Base-by-base conservation (phyloP, 2,329 filamentous ascomycete genomes). In the Dactylella cylindrospora region DNA sequence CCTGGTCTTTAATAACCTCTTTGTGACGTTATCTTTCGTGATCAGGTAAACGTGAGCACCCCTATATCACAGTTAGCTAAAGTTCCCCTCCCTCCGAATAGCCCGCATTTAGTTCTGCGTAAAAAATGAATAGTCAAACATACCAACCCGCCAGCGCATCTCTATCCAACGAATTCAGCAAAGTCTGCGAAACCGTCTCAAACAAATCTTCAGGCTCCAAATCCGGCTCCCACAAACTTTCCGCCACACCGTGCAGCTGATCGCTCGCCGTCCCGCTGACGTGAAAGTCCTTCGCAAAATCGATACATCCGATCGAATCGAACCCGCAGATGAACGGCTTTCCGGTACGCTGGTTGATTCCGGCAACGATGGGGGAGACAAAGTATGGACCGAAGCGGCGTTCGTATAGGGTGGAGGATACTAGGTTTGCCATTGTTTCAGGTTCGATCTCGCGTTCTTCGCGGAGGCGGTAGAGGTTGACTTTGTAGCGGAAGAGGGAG, bases 1-100 rank as follows among this genome's bases (percentile, higher is more conserved):
- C 79, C 90, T 84, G 73, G 90, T 90, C 84, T 97, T 97, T 75
- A 98, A 79, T 84, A 98, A 83, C 74, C 93, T 82, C 85, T 97
- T 96, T 71, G 93, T 97, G 66, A 98, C 88, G 86, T 97, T 97
- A 78, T 95, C 90, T 82, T 98, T 98, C 80, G 97, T 93, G 74
- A 98, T 95, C 72, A 98, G 95, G 78, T 97, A 98, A 69, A 98
- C 93, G 73, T 98, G 90, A 31, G 93, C 93, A 73, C 93, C 93
- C 68, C 68, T 64, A 22, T 5, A n/a, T 52, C 17, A 53, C 32
- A 29, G 25, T n/a, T 20, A 23, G 12, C 17, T 15, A 6, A 19
- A 26, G 2, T 5, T 32, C 17, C 10, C n/a, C n/a, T n/a, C n/a
- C n/a, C n/a, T n/a, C n/a, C n/a, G n/a, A n/a, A n/a, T n/a, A n/a